A percentile compares a stretch with the other conserved stretches of the same genome.
Evolutionary conservation across 495 filamentous ascomycete species (phyloP).

Genomic region (Penicillium tannophilum): DNA sequence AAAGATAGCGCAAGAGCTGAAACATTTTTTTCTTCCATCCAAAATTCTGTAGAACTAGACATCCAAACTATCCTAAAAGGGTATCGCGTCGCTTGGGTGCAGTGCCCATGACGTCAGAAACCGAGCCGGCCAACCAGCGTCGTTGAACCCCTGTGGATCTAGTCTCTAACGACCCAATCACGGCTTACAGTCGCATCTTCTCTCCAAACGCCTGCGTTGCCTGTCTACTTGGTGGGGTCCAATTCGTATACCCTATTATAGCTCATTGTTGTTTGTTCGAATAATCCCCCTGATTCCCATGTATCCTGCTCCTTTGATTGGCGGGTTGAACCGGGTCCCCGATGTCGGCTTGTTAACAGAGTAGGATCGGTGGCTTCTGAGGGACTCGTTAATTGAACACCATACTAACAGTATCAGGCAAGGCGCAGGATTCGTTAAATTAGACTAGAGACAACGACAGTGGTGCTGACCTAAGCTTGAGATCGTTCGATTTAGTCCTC

Average conservation of each 20-base stretch:
- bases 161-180: neutral
- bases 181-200: neutral
- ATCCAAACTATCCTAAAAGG: conserved; percentile 17
- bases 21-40: conserved; percentile 18
- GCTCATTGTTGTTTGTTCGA: neutral
- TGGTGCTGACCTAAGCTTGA: no score
- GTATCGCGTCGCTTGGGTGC: conserved; percentile 13
- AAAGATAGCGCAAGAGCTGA: conserved; percentile 23
- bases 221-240: neutral
- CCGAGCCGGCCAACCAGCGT: conserved; percentile 28
- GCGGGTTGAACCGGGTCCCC: neutral
- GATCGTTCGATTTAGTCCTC: no score
- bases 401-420: neutral
- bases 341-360: neutral
- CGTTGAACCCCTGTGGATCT: neutral
- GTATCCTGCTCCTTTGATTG: neutral
- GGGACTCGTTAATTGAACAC: neutral
- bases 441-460: no score
- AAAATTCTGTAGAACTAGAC: conserved; percentile 13
- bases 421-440: no score
- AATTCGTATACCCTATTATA: neutral
- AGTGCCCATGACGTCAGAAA: conserved; percentile 26
- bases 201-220: neutral
- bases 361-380: neutral
- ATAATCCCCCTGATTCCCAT: no score